A percentile compares a stretch with the other conserved stretches of the same genome.
phyloP scores from a whole-genome alignment of 2,329 filamentous ascomycete species.

The Diplodia seriata region DNA sequence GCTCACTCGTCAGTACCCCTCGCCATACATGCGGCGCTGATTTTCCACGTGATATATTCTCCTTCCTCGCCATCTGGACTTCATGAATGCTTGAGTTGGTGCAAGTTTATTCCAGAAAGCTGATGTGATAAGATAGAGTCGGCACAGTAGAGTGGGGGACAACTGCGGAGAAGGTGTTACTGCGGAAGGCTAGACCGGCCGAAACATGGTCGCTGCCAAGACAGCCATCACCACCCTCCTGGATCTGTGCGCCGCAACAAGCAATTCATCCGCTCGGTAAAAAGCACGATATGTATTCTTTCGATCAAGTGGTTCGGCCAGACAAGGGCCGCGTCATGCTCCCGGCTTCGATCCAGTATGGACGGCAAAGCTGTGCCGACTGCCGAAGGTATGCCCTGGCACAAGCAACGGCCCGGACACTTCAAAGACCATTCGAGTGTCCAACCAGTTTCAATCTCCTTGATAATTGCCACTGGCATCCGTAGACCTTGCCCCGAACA shows the following conservation, averaged over 20 bases:
- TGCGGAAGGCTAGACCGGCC: background rate
- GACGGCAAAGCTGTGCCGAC: background rate
- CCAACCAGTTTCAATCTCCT: no score
- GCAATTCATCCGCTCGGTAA: background rate
- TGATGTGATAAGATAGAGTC: background rate
- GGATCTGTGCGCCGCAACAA: background rate
- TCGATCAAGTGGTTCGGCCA: no score
- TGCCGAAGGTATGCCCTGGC: background rate
- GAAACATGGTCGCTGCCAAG: conserved; percentile 7
- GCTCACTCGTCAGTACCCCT: no score
- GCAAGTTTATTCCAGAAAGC: background rate
- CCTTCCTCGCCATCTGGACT: background rate
- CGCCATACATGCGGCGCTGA: no score
- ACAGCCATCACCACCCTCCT: no score
- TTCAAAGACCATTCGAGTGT: background rate
- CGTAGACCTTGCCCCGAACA: background rate
- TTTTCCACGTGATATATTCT: no score
- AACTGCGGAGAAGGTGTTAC: background rate
- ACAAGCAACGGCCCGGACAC: background rate
- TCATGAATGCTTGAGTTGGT: no score
- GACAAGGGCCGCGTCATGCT: background rate
- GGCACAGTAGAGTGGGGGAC: background rate
- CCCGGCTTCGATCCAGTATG: background rate
- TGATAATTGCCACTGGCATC: no score
- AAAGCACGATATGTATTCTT: background rate